A percentile compares a stretch with the other conserved stretches of the same genome.
Conservation (phyloP, 495 filamentous ascomycete genomes). For the Bryoglossum gracile region DNA sequence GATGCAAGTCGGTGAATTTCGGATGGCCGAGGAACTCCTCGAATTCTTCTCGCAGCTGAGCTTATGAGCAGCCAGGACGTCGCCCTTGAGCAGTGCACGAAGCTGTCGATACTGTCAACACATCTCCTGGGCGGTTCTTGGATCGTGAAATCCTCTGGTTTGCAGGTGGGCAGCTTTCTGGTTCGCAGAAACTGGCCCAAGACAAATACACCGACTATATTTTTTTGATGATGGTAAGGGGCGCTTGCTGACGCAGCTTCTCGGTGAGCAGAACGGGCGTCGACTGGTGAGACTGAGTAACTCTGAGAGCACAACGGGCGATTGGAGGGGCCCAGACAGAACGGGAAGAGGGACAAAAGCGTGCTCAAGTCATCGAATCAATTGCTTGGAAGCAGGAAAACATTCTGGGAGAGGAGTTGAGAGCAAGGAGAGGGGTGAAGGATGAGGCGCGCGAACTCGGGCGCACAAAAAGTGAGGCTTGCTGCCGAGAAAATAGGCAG, state of each 20-base stretch:
- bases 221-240: background rate
- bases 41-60: background rate
- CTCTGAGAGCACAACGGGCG: background rate
- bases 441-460: no score
- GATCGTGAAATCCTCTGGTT: constrained; percentile 1
- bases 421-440: background rate
- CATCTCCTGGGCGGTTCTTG: constrained; percentile 10
- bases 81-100: constrained; percentile 1
- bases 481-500: background rate
- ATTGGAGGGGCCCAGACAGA: background rate
- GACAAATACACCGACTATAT: constrained; percentile 14
- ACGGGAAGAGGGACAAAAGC: constrained; percentile 6
- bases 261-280: constrained; percentile 9
- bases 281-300: background rate
- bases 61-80: constrained; percentile 11
- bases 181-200: constrained; percentile 9
- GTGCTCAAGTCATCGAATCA: constrained; percentile 10
- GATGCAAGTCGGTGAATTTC: constrained; percentile 2
- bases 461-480: background rate
- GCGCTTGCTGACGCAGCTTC: background rate
- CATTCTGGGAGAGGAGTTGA: background rate
- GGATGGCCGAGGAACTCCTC: background rate
- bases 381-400: no score
- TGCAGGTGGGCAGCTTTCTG: background rate
- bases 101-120: background rate